Evolutionary conservation across 2,329 filamentous ascomycete species (phyloP).

Genomic region (Cercospora sesami): DNA sequence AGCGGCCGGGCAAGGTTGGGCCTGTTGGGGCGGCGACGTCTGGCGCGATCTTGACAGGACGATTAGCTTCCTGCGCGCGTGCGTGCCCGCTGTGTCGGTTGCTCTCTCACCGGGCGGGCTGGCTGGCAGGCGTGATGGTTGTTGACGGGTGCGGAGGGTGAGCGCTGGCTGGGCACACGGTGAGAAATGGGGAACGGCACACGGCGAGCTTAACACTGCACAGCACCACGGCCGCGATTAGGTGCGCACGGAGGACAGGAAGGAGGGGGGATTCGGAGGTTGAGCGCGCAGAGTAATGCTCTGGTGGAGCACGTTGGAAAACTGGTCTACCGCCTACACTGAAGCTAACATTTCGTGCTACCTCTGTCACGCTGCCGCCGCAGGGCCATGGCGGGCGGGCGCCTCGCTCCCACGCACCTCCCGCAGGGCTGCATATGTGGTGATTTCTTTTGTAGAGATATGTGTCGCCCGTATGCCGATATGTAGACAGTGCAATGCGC

Average conservation of each 20-base stretch:
- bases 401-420: background rate
- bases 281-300: background rate
- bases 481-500: background rate
- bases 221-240: background rate
- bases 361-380: slow-evolving; percentile 4
- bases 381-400: background rate
- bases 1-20: slow-evolving; percentile 2
- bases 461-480: background rate
- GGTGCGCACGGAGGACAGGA: background rate
- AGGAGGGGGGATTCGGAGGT: background rate
- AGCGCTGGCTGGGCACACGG: background rate
- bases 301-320: slow-evolving; percentile 8
- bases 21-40: background rate
- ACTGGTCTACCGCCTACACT: slow-evolving; percentile 8
- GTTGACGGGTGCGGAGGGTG: background rate
- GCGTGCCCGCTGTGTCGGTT: background rate
- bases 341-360: slow-evolving; percentile 15
- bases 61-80: background rate
- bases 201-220: slow-evolving; percentile 2
- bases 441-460: background rate
- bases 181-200: background rate
- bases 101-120: background rate
- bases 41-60: background rate
- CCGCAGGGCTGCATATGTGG: background rate
- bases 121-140: background rate